Conservation (phyloP, 192 early-diverging fungal species). For the Nowakowskiella sp. region DNA sequence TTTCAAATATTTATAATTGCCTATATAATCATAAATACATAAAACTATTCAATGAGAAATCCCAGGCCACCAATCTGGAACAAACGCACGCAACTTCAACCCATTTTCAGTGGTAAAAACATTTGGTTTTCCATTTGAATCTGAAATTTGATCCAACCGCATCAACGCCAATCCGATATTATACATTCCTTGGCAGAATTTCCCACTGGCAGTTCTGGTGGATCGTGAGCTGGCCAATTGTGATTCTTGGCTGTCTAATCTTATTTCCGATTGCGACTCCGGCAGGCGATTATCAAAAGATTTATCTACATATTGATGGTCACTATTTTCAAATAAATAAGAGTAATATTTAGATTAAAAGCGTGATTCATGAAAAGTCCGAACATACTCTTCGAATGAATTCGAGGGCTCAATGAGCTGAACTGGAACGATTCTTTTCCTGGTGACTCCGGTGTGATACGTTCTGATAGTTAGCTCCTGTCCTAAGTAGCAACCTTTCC, state of each 20-base stretch:
- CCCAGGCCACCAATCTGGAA: conserved; percentile 27
- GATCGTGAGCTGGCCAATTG: neutral
- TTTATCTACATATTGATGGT: too few relatives aligned
- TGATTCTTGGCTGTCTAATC: neutral
- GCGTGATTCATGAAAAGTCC: too few relatives aligned
- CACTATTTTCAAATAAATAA: neutral
- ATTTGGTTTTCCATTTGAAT: conserved; percentile 4
- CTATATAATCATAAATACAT: too few relatives aligned
- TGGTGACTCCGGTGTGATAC: conserved; percentile 85
- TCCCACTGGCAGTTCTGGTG: conserved; percentile 41
- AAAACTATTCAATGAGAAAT: too few relatives aligned
- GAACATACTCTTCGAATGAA: too few relatives aligned
- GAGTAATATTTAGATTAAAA: too few relatives aligned
- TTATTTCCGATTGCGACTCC: conserved; percentile 21
- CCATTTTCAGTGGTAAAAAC: conserved; percentile 4
- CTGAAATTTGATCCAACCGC: conserved; percentile 56
- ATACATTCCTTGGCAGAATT: conserved; percentile 51
- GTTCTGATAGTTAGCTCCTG: conserved; percentile 98
- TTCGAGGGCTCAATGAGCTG: conserved; percentile 34
- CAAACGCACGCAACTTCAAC: conserved; percentile 15
- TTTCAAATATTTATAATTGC: too few relatives aligned
- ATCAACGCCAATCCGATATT: conserved; percentile 86
- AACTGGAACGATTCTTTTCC: conserved; percentile 85
- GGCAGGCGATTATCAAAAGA: conserved; percentile 13
- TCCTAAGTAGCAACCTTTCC: conserved; percentile 96